A percentile compares a stretch with the other conserved stretches of the same genome.
These are phyloP conservation scores for Nicotiana tabacum DNA, from an alignment of 257 asterid species.

Conservation along the genomic window DNA sequence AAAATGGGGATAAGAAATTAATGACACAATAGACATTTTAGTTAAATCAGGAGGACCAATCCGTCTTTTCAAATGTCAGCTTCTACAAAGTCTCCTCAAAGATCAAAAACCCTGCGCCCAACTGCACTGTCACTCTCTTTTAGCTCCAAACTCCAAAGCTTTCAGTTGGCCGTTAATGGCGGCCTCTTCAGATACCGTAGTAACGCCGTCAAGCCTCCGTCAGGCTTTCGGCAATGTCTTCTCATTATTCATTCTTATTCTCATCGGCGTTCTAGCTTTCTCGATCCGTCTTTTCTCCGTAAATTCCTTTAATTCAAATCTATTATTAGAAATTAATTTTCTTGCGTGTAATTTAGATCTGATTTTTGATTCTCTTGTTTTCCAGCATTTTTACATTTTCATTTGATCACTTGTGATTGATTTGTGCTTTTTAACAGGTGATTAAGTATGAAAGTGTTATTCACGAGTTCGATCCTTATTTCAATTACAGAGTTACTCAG, in stretches of 20 bases:
- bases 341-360: constrained; percentile 17
- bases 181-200: constrained; percentile 23
- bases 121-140: neutral
- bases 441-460: constrained; percentile 97
- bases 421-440: constrained; percentile 43
- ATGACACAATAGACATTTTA: neutral
- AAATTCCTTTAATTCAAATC: constrained; percentile 1
- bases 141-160: neutral
- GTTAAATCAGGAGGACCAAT: neutral
- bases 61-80: neutral
- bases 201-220: constrained; percentile 31
- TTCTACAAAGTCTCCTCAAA: neutral
- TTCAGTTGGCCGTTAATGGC: constrained; percentile 40
- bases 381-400: neutral
- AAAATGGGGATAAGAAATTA: neutral
- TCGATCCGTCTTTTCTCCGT: constrained; percentile 99
- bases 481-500: constrained; percentile 99
- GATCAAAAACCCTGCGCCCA: neutral
- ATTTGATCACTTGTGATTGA: neutral
- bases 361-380: constrained; percentile 11
- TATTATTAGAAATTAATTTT: neutral
- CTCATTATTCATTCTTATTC: constrained; percentile 62
- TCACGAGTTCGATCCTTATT: constrained; percentile 97
- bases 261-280: constrained; percentile 91
- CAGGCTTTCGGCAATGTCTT: constrained; percentile 79